Base-by-base conservation (phyloP, 2,329 filamentous ascomycete species). In the Calonectria fujianensis region DNA sequence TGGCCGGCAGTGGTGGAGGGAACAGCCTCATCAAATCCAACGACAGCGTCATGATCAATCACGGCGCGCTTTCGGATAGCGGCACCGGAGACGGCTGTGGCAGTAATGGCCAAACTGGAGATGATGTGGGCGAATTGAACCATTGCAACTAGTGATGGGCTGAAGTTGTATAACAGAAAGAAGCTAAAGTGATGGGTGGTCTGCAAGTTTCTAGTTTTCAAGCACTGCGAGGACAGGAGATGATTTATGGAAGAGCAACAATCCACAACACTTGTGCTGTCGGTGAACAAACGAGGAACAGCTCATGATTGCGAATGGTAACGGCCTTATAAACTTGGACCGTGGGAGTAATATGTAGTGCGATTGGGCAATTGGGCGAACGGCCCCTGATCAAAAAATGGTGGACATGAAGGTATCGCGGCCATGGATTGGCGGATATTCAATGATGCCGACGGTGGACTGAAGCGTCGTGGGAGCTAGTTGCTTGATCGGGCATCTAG, bases 21-120 rank as follows among this genome's bases (percentile, higher is more conserved):
- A 39, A 84, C 80, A 13, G 82, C 76, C 77, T 85, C 75, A 8
- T 78, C 57, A 51, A 85, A 84, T 1, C 83, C 83, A 50, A 83
- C 80, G 14, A 85, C 80, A n/a, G 80, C 80, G 68, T 83, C 79
- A 41, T 84, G 82, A 65, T 24, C 57, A 64, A 84, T 83, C 66
- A 84, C 79, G 41, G 74, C 77, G 37, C 82, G 83, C 41, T 78
- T 76, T 69, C 77, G 74, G 50, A 84, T 41, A 6, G 79, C 80
- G 9, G 79, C 76, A n/a, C 77, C 82, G 35, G 77, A 73, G 50
- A 78, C 77, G 24, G 72, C 61, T 24, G 79, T 75, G 69, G 68
- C 67, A 18, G 73, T 70, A 41, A 81, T 31, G 29, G 74, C 70
- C 54, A 81, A 57, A n/a, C 75, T 57, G n/a, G 77, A 77, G 37